These are phyloP conservation scores for Kodamaea derodonti DNA, from an alignment of 1,139 yeast genomes.

Conservation along the genomic window DNA sequence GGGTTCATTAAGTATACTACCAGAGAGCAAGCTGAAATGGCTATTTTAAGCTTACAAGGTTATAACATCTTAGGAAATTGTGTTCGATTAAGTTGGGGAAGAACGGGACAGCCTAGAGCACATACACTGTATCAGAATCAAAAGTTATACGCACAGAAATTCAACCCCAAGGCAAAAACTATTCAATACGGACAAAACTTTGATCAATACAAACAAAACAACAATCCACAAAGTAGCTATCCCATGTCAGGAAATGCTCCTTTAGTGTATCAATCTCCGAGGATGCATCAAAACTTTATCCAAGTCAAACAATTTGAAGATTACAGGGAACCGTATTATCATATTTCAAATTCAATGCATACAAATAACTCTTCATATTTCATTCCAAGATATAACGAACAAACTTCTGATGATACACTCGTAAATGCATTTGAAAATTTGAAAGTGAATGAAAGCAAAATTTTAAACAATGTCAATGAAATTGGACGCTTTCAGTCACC, in stretches of 20 bases:
- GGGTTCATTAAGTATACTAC: slow-evolving; percentile 84
- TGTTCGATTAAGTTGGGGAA: slow-evolving; percentile 87
- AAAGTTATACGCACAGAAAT: neutral
- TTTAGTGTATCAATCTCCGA: neutral
- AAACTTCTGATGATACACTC: neutral
- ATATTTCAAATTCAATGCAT: neutral
- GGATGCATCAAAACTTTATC: neutral
- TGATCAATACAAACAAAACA: neutral
- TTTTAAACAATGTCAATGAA: no score
- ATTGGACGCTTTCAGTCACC: no score
- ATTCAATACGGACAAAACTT: neutral
- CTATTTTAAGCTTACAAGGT: slow-evolving; percentile 90
- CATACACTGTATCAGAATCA: neutral
- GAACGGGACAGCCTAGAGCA: slow-evolving; percentile 37
- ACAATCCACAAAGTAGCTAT: no score
- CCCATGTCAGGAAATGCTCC: neutral
- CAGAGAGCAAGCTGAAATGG: slow-evolving; percentile 83
- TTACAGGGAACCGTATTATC: neutral
- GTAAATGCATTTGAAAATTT: neutral
- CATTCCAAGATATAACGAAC: neutral
- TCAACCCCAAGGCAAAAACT: neutral
- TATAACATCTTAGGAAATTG: slow-evolving; percentile 83
- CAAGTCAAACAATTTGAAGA: neutral
- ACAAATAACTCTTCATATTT: neutral
- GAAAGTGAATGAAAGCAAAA: neutral